Conservation (phyloP, 1,139 yeast genomes). For the Hansenula anomala region DNA sequence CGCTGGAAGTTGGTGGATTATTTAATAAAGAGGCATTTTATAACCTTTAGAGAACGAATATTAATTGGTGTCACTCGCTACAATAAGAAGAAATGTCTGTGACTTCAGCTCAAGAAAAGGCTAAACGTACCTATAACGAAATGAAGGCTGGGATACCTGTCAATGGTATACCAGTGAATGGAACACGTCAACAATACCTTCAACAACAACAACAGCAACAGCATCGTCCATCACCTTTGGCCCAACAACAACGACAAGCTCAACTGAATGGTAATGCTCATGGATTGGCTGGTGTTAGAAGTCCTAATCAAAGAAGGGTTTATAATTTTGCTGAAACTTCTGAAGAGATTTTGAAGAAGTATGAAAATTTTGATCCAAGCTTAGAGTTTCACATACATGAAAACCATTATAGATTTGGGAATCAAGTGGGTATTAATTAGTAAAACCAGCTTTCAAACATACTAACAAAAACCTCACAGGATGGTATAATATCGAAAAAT, state of each 20-base stretch:
- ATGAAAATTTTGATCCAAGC: conserved; percentile 74
- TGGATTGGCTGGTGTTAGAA: conserved; percentile 22
- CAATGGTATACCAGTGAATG: conserved; percentile 9
- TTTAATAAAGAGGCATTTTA: too few relatives aligned
- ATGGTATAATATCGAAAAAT: conserved; percentile 74
- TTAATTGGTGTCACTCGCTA: too few relatives aligned
- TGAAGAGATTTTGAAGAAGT: conserved; percentile 72
- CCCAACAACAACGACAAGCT: conserved; percentile 33
- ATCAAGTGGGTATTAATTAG: conserved; percentile 26
- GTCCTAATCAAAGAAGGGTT: conserved; percentile 36
- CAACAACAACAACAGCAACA: conserved; percentile 29
- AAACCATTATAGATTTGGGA: conserved; percentile 62
- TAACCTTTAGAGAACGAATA: too few relatives aligned
- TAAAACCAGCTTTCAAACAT: neutral
- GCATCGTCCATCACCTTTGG: conserved; percentile 19
- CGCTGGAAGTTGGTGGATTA: too few relatives aligned
- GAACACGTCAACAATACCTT: conserved; percentile 5
- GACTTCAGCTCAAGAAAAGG: conserved; percentile 3
- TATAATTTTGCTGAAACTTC: conserved; percentile 68
- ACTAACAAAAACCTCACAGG: conserved; percentile 25
- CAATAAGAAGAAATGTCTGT: conserved; percentile 4
- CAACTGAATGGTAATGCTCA: conserved; percentile 40
- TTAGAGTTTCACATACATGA: conserved; percentile 86
- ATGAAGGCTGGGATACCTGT: conserved; percentile 24
- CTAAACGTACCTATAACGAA: conserved; percentile 16